Base-by-base conservation (phyloP, 768 basidiomycete genomes). In the Boletus pseudo-olivaceus region DNA sequence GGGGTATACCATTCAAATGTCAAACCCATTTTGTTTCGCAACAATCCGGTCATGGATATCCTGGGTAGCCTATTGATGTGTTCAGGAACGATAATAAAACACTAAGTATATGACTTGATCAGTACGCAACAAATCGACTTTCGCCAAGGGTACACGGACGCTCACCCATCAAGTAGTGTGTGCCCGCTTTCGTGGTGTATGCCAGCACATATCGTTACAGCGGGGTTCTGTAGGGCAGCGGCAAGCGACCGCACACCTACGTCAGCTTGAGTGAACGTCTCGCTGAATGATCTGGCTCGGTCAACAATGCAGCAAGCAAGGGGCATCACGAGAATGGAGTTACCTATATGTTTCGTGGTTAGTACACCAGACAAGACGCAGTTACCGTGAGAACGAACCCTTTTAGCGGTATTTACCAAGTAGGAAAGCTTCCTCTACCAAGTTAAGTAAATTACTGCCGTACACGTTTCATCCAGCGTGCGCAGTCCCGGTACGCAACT, bases 351-450 rank as follows among this genome's bases (percentile, higher is more conserved):
- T 44, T 7, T 30, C 32, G 26, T 37, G 12, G 8, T 44, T 19
- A n/a, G n/a, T n/a, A 53, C 44, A 33, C 45, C 27, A 29, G 30
- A 40, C n/a, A 38, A 30, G 34, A 39, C 9, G 23, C 26, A 42
- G 34, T 41, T 17, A 10, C 34, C 57, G 62, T 62, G 61, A 51
- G 61, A 62, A 62, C 20, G 39, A 9, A 35, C 48, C 50, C 53
- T 41, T 17, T 20, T n/a, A 1, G 35, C n/a, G n/a, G 40, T 32
- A 35, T 29, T 38, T 37, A 35, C 43, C 8, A 7, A 29, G 23
- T 32, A 29, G 32, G 39, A 46, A 59, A 59, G 17, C n/a, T 9
- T 14, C 8, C 40, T 10, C 17, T 38, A 27, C 45, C 37, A 23
- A 23, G 41, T 45, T 45, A n/a, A n/a, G n/a, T 45, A 30, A 37